Conservation (phyloP, 2,329 filamentous ascomycete genomes). For the Coccinonectria pachysandricola region DNA sequence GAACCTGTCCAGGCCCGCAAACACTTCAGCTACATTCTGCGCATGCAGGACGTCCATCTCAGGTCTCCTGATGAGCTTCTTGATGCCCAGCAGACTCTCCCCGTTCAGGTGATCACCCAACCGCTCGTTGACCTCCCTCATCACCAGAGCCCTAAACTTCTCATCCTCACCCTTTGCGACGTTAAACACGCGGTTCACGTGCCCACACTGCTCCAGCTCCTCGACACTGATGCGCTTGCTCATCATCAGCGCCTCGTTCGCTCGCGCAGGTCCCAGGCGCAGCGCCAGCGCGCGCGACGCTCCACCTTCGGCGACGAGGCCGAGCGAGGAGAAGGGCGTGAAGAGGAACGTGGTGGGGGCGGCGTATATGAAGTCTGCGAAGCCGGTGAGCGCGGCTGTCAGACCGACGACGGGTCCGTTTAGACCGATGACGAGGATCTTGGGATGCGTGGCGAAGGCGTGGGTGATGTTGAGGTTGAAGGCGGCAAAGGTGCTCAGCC, state of each 20-base stretch:
- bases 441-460: constrained; percentile 86
- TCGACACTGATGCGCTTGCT: constrained; percentile 63
- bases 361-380: constrained; percentile 88
- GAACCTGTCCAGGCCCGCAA: constrained; percentile 76
- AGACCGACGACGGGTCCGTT: constrained; percentile 90
- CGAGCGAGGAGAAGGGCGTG: constrained; percentile 83
- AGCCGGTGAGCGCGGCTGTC: constrained; percentile 69
- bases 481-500: constrained; percentile 62
- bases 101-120: constrained; percentile 71
- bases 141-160: constrained; percentile 60
- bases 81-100: constrained; percentile 72
- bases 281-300: constrained; percentile 69
- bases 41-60: constrained; percentile 62
- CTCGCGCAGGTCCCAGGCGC: constrained; percentile 67
- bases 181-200: constrained; percentile 74
- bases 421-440: constrained; percentile 82
- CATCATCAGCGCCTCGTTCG: constrained; percentile 91
- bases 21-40: constrained; percentile 76
- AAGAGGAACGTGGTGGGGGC: constrained; percentile 74
- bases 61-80: constrained; percentile 67
- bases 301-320: constrained; percentile 82
- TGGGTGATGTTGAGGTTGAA: constrained; percentile 86
- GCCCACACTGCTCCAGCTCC: constrained; percentile 67
- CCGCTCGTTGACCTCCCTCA: constrained; percentile 70
- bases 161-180: constrained; percentile 50